Base-by-base conservation (phyloP, 83 land plant genomes). In the Picea abies region DNA sequence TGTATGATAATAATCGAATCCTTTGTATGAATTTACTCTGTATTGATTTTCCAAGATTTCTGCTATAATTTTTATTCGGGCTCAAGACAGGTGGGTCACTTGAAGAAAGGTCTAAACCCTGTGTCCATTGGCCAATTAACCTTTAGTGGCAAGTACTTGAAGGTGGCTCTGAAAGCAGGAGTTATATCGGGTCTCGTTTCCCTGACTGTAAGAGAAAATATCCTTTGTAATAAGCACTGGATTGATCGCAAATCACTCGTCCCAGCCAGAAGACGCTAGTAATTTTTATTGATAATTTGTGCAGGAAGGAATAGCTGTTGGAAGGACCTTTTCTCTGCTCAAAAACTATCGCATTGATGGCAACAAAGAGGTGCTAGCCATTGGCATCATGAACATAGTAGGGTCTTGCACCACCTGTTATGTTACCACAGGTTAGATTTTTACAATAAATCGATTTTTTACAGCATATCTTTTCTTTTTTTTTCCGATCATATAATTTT, bases 371-470 rank as follows among this genome's bases (percentile, higher is more conserved):
- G 73, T 83, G 65, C 3, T 84, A 5, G 85, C 86, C 7, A 47
- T 82, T 52, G 87, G 87, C 23, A 23, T 61, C 5, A 85, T 85
- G 87, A 85, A 85, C 60, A 41, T 82, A 25, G 49, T 82, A 17
- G 87, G 87, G 23, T 82, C 87, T 0, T 82, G 85, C 56, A 82
- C 87, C 0, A 82, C 87, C 9, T 85, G 87, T 79, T 85, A 82
- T 64, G 39, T 82, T 20, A 47, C 87, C 9, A 82, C 87, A 44
- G 87, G 85, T 85, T 8, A 37, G 56, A 0, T 7, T 7, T 8
- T 47, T 47, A 6, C 1, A 47, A 47, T 47, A 47, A 7, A 47
- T 8, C 11, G 29, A 47, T 47, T 47, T 47, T 47, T 47, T 8
- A 8, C 9, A 7, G 1, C 0, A 0, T 47, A 39, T 39, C 4